Evolutionary conservation across 2,329 filamentous ascomycete species (phyloP), one percentile per base, ranked within the genome.

Genomic region (Alternaria rosae): DNA sequence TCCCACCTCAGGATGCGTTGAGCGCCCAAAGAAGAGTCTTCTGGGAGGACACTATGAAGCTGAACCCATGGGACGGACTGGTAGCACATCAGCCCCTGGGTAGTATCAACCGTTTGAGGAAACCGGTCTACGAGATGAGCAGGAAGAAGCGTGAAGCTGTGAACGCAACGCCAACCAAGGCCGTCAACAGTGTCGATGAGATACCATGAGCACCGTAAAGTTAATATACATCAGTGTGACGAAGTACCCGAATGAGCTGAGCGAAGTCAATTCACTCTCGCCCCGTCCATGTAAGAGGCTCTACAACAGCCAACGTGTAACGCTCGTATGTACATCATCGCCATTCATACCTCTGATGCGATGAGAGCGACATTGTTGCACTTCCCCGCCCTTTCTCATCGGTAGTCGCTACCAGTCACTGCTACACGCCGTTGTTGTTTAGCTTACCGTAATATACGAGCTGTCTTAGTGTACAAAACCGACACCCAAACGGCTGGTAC

Each of bases 1-100:
- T 78, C 20, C 71, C 71, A 1, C 62, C 68, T 12, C 72, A 78
- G 48, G 65, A 77, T 51, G 62, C 68, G 4, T 67, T 76, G 15
- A 62, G 57, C 5, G 64, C 71, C 2, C 54, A 67, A 43, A 58
- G 75, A 6, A 62, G 69, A 32, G 62, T 66, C 0, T 76, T 71
- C 30, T 78, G 74, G 71, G 75, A 77, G 43, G 71, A 77, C 41
- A 61, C 52, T 3, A 70, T 77, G 74, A 70, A 67, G 53, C 59
- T 77, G 21, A 71, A 68, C 60, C 67, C 67, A 3, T 76, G 73
- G 70, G 63, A 66, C 45, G 71, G 71, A 1, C 53, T 77, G 15
- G 64, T 63, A 2, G 73, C 68, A 15, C 71, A 79, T 52, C 63
- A 64, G 20, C 72, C 73, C 11, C 26, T 76, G 21, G 73, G 74